phyloP scores from a whole-genome alignment of 371 early-diverging fungal species.

The Apophysomyces trapeziformis region DNA sequence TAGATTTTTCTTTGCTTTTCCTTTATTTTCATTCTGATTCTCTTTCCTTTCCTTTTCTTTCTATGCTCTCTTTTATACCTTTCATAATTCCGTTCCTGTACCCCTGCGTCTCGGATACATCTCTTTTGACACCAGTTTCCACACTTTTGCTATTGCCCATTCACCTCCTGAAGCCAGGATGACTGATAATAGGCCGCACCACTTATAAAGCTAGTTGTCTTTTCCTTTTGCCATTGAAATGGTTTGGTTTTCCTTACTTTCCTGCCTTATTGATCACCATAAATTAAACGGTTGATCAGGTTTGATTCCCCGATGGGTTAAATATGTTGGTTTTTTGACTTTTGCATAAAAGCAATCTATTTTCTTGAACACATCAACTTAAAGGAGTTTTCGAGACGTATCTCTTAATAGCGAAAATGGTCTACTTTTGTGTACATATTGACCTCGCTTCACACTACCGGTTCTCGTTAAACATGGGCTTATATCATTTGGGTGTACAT shows the following conservation, averaged over 20 bases:
- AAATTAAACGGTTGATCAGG: neutral
- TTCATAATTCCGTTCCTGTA: neutral
- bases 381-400: no score
- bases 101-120: neutral
- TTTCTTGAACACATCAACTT: neutral
- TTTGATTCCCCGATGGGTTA: neutral
- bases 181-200: neutral
- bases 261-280: neutral
- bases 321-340: neutral
- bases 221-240: neutral
- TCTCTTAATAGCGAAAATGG: no score
- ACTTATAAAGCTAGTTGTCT: neutral
- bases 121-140: neutral
- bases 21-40: neutral
- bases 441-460: no score
- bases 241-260: neutral
- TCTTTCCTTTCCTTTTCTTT: neutral
- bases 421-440: no score
- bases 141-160: neutral
- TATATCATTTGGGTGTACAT: no score
- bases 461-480: no score
- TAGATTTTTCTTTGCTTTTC: neutral
- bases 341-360: neutral
- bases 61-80: neutral
- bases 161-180: neutral